phyloP scores from a whole-genome alignment of 2,329 filamentous ascomycete species.

The Dothiorella sarmentorum region DNA sequence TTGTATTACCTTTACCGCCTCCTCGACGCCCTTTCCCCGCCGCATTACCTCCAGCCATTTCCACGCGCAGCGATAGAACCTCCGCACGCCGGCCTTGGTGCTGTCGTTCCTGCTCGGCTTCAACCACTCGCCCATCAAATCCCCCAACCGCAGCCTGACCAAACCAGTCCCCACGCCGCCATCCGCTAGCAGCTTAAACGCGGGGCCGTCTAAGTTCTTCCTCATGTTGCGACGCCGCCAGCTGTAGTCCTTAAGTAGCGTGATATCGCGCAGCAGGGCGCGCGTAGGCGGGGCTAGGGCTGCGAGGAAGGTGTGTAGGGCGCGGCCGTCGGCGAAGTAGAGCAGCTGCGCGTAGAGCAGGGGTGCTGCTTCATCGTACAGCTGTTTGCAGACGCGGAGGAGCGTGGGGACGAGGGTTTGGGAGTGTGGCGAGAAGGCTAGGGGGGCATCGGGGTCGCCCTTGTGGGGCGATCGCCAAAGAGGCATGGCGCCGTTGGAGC shows the following conservation, averaged over 20 bases:
- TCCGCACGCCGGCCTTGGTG: slow-evolving; percentile 21
- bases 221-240: slow-evolving; percentile 23
- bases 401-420: slow-evolving; percentile 25
- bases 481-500: too few species aligned
- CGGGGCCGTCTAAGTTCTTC: slow-evolving; percentile 33
- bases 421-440: too few species aligned
- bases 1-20: not conserved
- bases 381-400: too few species aligned
- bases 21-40: slow-evolving; percentile 22
- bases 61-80: slow-evolving; percentile 36
- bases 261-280: slow-evolving; percentile 20
- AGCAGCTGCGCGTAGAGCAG: slow-evolving; percentile 20
- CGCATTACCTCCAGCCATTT: slow-evolving; percentile 36
- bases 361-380: too few species aligned
- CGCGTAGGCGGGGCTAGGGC: not conserved
- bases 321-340: slow-evolving; percentile 24
- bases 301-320: slow-evolving; percentile 32
- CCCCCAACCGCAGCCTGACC: slow-evolving; percentile 22
- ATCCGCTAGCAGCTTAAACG: slow-evolving; percentile 28
- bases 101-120: too few species aligned
- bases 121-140: not conserved
- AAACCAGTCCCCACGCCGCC: slow-evolving; percentile 32
- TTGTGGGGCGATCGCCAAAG: too few species aligned
- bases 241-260: slow-evolving; percentile 21
- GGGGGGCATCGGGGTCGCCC: too few species aligned